A percentile compares a stretch with the other conserved stretches of the same genome.
phyloP scores from a whole-genome alignment of 176 grass and related monocot species.

The Panicum miliaceum region DNA sequence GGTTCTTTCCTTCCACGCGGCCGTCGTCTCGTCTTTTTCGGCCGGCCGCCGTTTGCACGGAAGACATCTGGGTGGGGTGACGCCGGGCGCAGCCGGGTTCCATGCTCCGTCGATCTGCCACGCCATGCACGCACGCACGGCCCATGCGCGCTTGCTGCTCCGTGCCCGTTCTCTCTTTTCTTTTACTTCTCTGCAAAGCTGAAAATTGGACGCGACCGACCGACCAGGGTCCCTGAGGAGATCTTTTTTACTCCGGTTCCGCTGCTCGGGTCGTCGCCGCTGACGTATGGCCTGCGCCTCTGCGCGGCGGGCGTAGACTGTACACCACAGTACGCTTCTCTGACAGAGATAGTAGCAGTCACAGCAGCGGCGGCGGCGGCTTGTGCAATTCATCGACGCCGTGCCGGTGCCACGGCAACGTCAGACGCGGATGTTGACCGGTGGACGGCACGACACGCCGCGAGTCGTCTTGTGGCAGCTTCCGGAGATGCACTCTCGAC shows the following conservation, averaged over 20 bases:
- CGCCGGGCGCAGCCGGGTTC: background rate
- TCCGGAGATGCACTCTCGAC: conserved; percentile 34
- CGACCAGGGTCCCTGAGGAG: background rate
- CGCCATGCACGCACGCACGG: background rate
- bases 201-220: background rate
- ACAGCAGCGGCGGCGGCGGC: background rate
- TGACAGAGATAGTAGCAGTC: background rate
- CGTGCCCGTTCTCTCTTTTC: background rate
- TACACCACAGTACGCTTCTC: background rate
- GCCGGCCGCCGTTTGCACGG: conserved; percentile 8
- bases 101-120: background rate
- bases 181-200: background rate
- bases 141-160: background rate
- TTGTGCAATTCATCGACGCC: background rate
- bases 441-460: background rate
- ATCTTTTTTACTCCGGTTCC: background rate
- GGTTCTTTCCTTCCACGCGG: background rate
- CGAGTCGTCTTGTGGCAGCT: conserved; percentile 11
- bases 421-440: background rate
- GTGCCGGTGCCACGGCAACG: background rate
- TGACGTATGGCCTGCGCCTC: background rate
- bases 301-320: too few relatives aligned
- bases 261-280: background rate
- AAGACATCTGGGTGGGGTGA: background rate
- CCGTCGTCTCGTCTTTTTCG: background rate